Conservation (phyloP, 139 green algal genomes). For the Ulvella scutata region DNA sequence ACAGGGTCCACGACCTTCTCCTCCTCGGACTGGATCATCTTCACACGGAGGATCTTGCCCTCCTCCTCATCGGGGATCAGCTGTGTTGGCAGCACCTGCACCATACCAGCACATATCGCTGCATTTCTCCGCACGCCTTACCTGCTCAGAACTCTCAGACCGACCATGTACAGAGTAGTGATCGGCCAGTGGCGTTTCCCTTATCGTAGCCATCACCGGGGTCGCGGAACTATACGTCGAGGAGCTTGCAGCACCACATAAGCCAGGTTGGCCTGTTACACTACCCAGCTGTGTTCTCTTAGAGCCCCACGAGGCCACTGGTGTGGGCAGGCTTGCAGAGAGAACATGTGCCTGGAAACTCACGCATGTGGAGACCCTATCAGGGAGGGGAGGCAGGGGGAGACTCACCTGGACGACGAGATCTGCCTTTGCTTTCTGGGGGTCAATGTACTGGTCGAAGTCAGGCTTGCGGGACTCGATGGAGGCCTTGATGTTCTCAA, state of each 20-base stretch:
- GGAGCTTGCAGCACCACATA: too few relatives aligned
- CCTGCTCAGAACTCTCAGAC: background rate
- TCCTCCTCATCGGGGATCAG: slow-evolving; percentile 96
- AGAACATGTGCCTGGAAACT: too few relatives aligned
- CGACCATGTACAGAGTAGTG: too few relatives aligned
- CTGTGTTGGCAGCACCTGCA: slow-evolving; percentile 95
- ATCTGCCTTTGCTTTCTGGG: slow-evolving; percentile 97
- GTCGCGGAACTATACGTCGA: too few relatives aligned
- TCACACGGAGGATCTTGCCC: slow-evolving; percentile 96
- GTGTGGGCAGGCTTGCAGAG: too few relatives aligned
- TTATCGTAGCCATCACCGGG: too few relatives aligned
- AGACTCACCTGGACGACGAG: slow-evolving; percentile 80
- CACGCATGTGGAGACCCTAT: too few relatives aligned
- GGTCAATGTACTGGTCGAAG: slow-evolving; percentile 98
- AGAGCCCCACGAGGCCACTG: too few relatives aligned
- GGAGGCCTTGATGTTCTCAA: slow-evolving; percentile 96
- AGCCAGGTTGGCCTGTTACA: too few relatives aligned
- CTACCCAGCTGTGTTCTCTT: too few relatives aligned
- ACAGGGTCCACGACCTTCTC: slow-evolving; percentile 68
- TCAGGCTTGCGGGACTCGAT: slow-evolving; percentile 97
- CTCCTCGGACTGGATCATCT: slow-evolving; percentile 98
- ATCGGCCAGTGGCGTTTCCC: too few relatives aligned
- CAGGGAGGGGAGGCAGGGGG: too few relatives aligned
- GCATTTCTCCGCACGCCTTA: background rate
- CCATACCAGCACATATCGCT: background rate